These are phyloP conservation scores for Perilla frutescens DNA, from an alignment of 257 asterid genomes.

Conservation along the genomic window DNA sequence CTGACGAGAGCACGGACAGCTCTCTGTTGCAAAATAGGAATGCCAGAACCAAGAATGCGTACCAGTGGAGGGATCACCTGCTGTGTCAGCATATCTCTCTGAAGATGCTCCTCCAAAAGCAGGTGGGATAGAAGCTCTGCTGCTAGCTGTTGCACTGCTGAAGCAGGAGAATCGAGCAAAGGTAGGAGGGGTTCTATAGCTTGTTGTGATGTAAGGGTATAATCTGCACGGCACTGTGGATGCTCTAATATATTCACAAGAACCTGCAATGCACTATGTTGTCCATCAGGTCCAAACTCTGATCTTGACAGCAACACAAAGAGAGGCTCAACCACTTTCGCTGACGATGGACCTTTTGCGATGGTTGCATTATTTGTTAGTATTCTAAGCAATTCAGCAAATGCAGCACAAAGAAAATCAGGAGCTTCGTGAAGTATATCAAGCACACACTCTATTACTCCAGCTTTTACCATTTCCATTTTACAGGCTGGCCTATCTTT, in stretches of 20 bases:
- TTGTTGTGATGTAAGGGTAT: conserved; percentile 76
- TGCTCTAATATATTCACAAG: conserved; percentile 96
- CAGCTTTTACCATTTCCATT: conserved; percentile 99
- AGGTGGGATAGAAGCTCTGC: conserved; percentile 96
- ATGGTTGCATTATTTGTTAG: conserved; percentile 95
- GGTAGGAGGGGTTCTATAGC: conserved; percentile 89
- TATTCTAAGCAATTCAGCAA: conserved; percentile 91
- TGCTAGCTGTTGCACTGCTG: conserved; percentile 95
- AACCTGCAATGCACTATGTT: conserved; percentile 87
- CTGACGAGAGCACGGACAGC: conserved; percentile 93
- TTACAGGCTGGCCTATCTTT: conserved; percentile 96
- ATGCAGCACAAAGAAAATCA: conserved; percentile 88
- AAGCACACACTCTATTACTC: conserved; percentile 76
- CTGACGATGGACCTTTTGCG: conserved; percentile 95
- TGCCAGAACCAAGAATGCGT: conserved; percentile 85
- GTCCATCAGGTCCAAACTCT: conserved; percentile 93
- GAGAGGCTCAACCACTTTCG: conserved; percentile 95
- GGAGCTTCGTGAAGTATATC: conserved; percentile 95
- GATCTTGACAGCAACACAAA: conserved; percentile 71
- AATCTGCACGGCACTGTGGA: conserved; percentile 90
- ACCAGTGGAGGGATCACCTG: conserved; percentile 91
- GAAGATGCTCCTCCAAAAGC: conserved; percentile 91
- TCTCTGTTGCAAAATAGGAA: conserved; percentile 89
- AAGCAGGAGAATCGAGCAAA: conserved; percentile 89
- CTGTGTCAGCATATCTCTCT: conserved; percentile 80